phyloP scores from a whole-genome alignment of 2,329 filamentous ascomycete genomes.

The Elsinoe australis region DNA sequence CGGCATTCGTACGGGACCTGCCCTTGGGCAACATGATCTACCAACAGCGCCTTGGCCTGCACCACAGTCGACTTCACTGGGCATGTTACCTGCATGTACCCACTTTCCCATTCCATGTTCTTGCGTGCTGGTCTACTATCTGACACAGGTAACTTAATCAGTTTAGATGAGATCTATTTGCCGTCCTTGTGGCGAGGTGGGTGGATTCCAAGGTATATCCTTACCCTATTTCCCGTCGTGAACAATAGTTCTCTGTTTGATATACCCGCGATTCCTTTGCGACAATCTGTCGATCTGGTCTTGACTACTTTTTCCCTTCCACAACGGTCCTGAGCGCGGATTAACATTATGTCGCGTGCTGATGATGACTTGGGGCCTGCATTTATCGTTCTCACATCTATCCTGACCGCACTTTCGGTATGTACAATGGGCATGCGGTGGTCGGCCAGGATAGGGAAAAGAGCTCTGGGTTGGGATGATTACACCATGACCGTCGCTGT shows the following conservation, averaged over 20 bases:
- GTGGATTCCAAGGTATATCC: no score
- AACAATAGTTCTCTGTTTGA: no score
- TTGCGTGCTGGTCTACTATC: background rate
- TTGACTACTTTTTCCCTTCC: no score
- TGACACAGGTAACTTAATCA: background rate
- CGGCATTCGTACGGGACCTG: background rate
- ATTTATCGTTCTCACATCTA: conserved; percentile 17
- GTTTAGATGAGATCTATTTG: no score
- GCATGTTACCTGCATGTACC: conserved; percentile 10
- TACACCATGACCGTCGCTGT: conserved; percentile 31
- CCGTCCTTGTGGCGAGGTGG: no score
- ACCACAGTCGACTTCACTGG: no score
- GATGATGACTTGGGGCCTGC: conserved; percentile 18
- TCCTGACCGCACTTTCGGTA: conserved; percentile 18
- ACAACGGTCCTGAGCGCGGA: no score
- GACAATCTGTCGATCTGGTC: no score
- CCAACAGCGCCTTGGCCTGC: no score
- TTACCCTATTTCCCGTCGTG: no score
- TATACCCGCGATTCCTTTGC: no score
- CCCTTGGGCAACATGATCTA: background rate
- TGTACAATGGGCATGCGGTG: conserved; percentile 16
- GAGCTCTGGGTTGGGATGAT: conserved; percentile 33
- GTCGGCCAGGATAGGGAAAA: conserved; percentile 14
- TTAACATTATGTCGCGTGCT: conserved; percentile 1
- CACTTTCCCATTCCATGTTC: background rate